Base-by-base conservation (phyloP, 2,329 filamentous ascomycete genomes). In the Diaporthe citri region DNA sequence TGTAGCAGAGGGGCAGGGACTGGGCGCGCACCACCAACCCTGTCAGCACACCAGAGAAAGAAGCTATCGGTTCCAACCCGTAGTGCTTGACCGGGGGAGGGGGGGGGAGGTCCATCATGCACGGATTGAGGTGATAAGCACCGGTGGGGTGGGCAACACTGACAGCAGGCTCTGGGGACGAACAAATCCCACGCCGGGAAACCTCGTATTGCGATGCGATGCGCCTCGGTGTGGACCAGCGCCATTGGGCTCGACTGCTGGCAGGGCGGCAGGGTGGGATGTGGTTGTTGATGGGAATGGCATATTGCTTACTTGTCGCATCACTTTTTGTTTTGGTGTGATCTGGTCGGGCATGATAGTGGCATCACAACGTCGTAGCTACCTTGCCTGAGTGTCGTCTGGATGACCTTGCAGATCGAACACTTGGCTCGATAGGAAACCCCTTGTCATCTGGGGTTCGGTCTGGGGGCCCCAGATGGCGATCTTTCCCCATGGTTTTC, bases 131-230 rank as follows among this genome's bases (percentile, higher is more conserved):
- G 36, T 20, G 46, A 72, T 41, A 34, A 62, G 57, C 28, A 31
- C 64, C 34, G 31, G 17, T 4, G 31, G 52, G n/a, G 28, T 22
- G 34, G 36, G 6, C 20, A 2, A 20, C 43, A 17, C 17, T 55
- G 71, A 43, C 48, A 66, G 71, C 36, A 17, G 13, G 34, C 36
- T 31, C 5, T 28, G n/a, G 71, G 8, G 41, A 46, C 36, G 57
- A 56, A 62, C 57, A 52, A 72, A 72, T 56, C 56, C 43, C 70
- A 43, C 25, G 46, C 36, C 57, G n/a, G 57, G 25, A 43, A 34
- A 46, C 57, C 71, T 72, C 71, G 71, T 72, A 56, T 72, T 56
- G 25, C 10, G 6, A 72, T 62, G 36, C 70, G 57, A 64, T 72
- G 39, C 25, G 59, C 17, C 36, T 64, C 55, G 36, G 71, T 64